Conservation (phyloP, 305 asterid species). For the Galium porrigens region DNA sequence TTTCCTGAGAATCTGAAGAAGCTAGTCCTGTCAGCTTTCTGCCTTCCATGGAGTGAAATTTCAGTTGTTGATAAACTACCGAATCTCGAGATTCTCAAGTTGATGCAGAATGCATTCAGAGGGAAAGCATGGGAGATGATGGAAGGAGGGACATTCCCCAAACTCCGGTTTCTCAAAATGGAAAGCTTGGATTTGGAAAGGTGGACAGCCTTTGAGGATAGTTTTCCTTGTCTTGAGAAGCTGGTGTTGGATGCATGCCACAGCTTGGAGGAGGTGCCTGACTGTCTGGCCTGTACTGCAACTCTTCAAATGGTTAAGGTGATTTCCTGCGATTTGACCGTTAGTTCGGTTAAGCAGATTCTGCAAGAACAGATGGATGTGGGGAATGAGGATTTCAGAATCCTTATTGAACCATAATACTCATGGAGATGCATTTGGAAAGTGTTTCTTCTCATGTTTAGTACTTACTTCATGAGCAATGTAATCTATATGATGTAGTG, state of each 20-base stretch:
- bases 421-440: not conserved
- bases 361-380: not conserved
- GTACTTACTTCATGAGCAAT: too few species aligned
- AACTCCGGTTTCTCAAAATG: constrained; percentile 8
- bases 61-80: not conserved
- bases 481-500: too few species aligned
- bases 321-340: not conserved
- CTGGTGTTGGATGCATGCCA: not conserved
- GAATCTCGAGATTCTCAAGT: constrained; percentile 9
- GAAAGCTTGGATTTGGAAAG: not conserved
- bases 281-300: not conserved
- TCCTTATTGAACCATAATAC: not conserved
- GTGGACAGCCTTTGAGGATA: constrained; percentile 3
- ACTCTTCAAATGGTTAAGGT: constrained; percentile 5
- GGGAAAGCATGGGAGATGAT: not conserved
- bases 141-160: not conserved
- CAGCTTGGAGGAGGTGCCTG: not conserved
- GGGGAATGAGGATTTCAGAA: not conserved
- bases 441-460: too few species aligned
- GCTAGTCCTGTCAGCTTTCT: not conserved
- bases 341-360: not conserved
- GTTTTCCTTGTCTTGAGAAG: constrained; percentile 2
- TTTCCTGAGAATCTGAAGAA: constrained; percentile 3
- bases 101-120: not conserved
- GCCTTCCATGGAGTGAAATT: not conserved